Conservation (phyloP, 768 basidiomycete species). For the Mycena amicta region DNA sequence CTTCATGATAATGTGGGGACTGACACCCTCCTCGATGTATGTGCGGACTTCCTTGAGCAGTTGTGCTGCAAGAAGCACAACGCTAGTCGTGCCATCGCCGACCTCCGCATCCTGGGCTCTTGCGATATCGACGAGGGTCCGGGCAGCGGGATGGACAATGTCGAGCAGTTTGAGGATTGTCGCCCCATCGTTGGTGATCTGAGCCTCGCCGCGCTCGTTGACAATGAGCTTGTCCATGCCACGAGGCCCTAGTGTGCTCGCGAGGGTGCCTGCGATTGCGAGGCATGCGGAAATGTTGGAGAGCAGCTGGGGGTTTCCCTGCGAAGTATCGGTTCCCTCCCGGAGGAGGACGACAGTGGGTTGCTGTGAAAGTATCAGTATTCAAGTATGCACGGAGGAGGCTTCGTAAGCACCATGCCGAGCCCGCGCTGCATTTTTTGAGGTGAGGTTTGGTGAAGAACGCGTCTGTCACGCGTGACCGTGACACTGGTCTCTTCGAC, state of each 20-base stretch:
- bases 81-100: slow-evolving; percentile 97
- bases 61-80: slow-evolving; percentile 92
- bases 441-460: slow-evolving; percentile 24
- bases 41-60: slow-evolving; percentile 88
- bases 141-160: slow-evolving; percentile 96
- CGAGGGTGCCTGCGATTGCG: slow-evolving; percentile 87
- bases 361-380: slow-evolving; percentile 61
- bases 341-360: slow-evolving; percentile 94
- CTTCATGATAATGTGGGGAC: slow-evolving; percentile 97
- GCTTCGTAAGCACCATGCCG: slow-evolving; percentile 58
- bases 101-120: slow-evolving; percentile 98
- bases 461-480: not conserved
- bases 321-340: slow-evolving; percentile 95
- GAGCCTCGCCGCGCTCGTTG: slow-evolving; percentile 89
- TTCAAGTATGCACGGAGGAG: not conserved
- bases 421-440: slow-evolving; percentile 82
- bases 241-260: slow-evolving; percentile 94
- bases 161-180: slow-evolving; percentile 97
- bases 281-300: slow-evolving; percentile 97
- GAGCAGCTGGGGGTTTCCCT: slow-evolving; percentile 88
- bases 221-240: slow-evolving; percentile 99
- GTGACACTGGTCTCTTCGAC: not conserved
- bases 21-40: slow-evolving; percentile 96
- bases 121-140: slow-evolving; percentile 97
- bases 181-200: slow-evolving; percentile 99